phyloP scores from a whole-genome alignment of 345 rosid genomes.

The Camelina sativa region DNA sequence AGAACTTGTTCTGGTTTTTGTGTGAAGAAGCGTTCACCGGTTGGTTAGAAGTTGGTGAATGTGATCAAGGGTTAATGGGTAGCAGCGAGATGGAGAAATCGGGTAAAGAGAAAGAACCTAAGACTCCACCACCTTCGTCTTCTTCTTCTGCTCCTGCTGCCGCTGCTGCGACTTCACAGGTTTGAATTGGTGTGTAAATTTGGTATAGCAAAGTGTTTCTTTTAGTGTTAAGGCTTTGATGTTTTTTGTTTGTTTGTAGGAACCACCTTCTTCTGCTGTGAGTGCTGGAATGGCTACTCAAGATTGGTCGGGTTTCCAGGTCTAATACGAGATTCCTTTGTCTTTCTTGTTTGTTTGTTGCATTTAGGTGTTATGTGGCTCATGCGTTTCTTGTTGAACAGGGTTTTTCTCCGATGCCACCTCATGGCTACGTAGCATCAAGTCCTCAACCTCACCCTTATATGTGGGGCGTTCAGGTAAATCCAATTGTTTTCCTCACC shows the following conservation, averaged over 20 bases:
- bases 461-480: constrained; percentile 99
- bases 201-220: constrained; percentile 5
- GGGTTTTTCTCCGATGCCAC: constrained; percentile 93
- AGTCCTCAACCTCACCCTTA: constrained; percentile 97
- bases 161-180: constrained; percentile 60
- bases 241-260: constrained; percentile 52
- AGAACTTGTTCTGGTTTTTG: constrained; percentile 25
- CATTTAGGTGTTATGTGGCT: not conserved
- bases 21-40: constrained; percentile 59
- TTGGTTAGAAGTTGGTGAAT: constrained; percentile 36
- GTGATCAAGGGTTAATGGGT: constrained; percentile 54
- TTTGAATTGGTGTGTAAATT: constrained; percentile 27
- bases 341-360: constrained; percentile 7
- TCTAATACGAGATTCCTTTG: constrained; percentile 37
- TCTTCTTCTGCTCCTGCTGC: constrained; percentile 48
- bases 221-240: constrained; percentile 17
- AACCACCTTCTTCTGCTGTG: constrained; percentile 66
- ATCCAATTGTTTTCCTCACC: not conserved
- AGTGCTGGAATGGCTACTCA: constrained; percentile 65
- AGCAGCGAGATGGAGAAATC: constrained; percentile 73
- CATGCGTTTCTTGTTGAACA: constrained; percentile 41
- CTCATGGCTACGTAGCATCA: constrained; percentile 90
- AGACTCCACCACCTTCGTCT: constrained; percentile 45
- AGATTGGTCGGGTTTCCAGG: constrained; percentile 98
- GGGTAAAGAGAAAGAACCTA: constrained; percentile 69